Conservation (phyloP, 306 rosid genomes). For the Cicer pinnatifidum region DNA sequence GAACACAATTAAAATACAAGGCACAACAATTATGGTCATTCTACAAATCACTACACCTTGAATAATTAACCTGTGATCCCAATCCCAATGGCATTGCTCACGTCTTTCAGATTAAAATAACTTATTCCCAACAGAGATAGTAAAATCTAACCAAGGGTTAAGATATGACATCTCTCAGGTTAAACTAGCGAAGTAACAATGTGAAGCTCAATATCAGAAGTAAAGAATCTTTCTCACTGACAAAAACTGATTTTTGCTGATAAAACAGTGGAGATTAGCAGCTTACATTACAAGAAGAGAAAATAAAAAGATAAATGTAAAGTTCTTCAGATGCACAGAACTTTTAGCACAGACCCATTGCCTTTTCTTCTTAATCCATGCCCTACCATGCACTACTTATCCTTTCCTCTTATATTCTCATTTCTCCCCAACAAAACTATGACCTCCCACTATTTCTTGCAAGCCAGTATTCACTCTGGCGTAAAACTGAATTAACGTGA, state of each 20-base stretch:
- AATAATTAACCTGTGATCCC: slow-evolving; percentile 17
- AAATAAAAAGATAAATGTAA: slow-evolving; percentile 9
- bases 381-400: slow-evolving; percentile 1
- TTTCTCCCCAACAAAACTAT: slow-evolving; percentile 18
- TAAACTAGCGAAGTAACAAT: not conserved
- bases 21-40: not conserved
- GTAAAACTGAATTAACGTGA: slow-evolving; percentile 9
- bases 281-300: slow-evolving; percentile 8
- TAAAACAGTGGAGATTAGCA: slow-evolving; percentile 3
- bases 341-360: not conserved
- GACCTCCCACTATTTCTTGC: slow-evolving; percentile 29
- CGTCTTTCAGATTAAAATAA: not conserved
- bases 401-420: slow-evolving; percentile 33
- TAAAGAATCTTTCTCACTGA: slow-evolving; percentile 4
- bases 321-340: not conserved
- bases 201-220: slow-evolving; percentile 17
- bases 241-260: slow-evolving; percentile 24
- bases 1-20: slow-evolving; percentile 31
- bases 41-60: slow-evolving; percentile 12
- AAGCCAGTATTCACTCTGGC: not conserved
- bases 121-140: not conserved
- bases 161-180: not conserved
- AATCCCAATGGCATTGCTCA: slow-evolving; percentile 16
- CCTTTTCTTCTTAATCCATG: not conserved
- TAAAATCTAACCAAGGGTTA: slow-evolving; percentile 18